phyloP scores from a whole-genome alignment of 495 filamentous ascomycete species.

The Penicillium robsamsonii region DNA sequence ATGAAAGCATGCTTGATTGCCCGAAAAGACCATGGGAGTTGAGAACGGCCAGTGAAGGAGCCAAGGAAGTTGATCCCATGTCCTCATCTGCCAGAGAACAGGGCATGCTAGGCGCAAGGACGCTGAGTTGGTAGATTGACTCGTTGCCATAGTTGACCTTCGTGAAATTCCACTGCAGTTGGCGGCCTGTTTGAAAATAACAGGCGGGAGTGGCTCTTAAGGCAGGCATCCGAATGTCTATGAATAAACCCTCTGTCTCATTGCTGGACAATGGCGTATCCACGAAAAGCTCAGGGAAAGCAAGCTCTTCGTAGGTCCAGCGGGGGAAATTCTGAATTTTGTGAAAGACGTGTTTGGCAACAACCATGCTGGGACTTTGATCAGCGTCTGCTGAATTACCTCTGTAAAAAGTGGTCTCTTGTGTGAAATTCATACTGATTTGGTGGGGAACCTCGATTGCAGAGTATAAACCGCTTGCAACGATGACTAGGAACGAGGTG shows the following conservation, averaged over 20 bases:
- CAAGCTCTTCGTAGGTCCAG: background rate
- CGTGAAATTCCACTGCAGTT: background rate
- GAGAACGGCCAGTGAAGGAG: background rate
- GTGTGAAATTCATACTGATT: conserved; percentile 5
- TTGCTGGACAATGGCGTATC: background rate
- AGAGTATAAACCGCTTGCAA: conserved; percentile 18
- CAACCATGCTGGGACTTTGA: background rate
- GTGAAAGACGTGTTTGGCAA: background rate
- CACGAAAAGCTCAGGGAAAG: background rate
- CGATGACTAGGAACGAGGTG: conserved; percentile 14
- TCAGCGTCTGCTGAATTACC: background rate
- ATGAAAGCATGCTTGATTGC: too few relatives aligned
- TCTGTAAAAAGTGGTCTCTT: background rate
- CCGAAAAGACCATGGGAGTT: background rate
- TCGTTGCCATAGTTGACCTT: background rate
- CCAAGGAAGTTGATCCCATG: background rate
- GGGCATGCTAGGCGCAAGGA: background rate
- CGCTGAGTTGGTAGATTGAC: background rate
- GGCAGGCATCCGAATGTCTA: background rate
- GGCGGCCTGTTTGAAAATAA: background rate
- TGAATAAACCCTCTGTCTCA: background rate
- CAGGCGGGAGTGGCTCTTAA: background rate
- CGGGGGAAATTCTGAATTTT: background rate
- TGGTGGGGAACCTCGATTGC: conserved; percentile 6
- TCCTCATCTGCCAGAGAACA: background rate